Evolutionary conservation across 164 flowering plant genomes (phyloP).

Genomic region (Magnolia kwangsiensis): DNA sequence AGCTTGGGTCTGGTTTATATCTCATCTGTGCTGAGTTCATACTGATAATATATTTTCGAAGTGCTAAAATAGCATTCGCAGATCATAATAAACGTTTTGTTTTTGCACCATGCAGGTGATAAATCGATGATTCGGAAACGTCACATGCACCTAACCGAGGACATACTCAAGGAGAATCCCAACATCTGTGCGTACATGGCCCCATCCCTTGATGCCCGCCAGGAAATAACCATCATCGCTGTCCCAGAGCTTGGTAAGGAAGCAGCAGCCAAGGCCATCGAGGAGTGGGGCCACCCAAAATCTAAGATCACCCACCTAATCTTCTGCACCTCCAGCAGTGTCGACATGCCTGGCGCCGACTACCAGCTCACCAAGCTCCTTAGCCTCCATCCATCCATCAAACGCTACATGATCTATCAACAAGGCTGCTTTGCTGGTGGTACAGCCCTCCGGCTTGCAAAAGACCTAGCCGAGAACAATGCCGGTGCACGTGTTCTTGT

Average conservation of each 20-base stretch:
- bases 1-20: no score
- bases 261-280: neutral
- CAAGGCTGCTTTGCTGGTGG: neutral
- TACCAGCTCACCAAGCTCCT: neutral
- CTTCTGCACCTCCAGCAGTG: neutral
- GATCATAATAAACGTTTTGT: no score
- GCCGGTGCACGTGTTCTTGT: neutral
- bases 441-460: neutral
- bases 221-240: neutral
- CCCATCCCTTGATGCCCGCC: neutral
- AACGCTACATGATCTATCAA: neutral
- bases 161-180: neutral
- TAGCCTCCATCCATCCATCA: neutral
- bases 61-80: no score
- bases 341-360: neutral
- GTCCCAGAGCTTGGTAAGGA: neutral
- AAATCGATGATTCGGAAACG: neutral
- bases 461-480: neutral
- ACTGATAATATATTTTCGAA: no score
- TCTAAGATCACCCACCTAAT: neutral
- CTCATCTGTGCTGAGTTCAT: no score
- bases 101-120: neutral
- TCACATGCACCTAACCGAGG: neutral
- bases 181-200: neutral
- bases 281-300: neutral